phyloP scores from a whole-genome alignment of 2,329 filamentous ascomycete genomes.

The Rasamsonia emersonii region DNA sequence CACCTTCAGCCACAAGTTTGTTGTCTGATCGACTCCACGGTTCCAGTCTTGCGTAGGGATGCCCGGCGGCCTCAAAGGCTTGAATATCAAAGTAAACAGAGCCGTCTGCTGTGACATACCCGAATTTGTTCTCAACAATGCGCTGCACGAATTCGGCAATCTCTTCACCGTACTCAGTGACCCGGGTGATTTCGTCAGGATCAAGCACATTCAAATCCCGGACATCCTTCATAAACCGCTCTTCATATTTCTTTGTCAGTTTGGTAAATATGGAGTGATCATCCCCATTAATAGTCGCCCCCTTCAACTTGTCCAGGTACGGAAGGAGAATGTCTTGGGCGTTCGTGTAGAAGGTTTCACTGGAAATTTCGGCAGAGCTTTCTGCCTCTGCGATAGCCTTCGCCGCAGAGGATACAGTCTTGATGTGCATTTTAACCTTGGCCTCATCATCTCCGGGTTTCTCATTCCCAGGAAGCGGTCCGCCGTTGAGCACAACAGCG shows the following conservation, averaged over 20 bases:
- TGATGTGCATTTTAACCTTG: constrained; percentile 84
- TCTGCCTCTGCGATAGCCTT: constrained; percentile 38
- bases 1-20: constrained; percentile 76
- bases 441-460: constrained; percentile 67
- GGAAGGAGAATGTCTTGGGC: constrained; percentile 65
- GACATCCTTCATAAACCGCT: constrained; percentile 85
- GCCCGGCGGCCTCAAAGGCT: constrained; percentile 74
- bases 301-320: constrained; percentile 62
- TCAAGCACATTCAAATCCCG: constrained; percentile 72
- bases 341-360: constrained; percentile 46
- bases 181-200: constrained; percentile 73
- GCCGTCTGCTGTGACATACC: constrained; percentile 64
- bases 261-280: constrained; percentile 75
- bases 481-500: constrained; percentile 46
- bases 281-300: constrained; percentile 48
- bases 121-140: constrained; percentile 78
- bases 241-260: constrained; percentile 76
- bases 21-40: constrained; percentile 81
- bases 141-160: constrained; percentile 78
- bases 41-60: constrained; percentile 75
- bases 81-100: constrained; percentile 92
- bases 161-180: constrained; percentile 85
- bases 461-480: constrained; percentile 44
- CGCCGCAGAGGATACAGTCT: constrained; percentile 48
- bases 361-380: constrained; percentile 16